Conservation (phyloP, 2,329 filamentous ascomycete species). For the Xylaria sp. region DNA sequence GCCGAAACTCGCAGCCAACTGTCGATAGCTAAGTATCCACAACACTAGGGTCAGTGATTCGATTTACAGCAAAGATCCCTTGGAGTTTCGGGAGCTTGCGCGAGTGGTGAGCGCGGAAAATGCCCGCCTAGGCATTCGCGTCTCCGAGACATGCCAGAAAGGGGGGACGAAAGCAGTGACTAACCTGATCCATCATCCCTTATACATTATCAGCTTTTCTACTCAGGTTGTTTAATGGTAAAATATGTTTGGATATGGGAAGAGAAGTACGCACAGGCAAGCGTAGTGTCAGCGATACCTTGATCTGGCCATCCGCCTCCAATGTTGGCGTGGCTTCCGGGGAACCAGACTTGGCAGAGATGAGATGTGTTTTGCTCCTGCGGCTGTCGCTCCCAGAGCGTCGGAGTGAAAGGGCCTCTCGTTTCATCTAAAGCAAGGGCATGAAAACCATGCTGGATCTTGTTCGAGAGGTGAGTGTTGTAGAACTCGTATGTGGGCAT, state of each 20-base stretch:
- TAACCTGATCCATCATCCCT: constrained; percentile 67
- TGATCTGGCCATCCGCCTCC: constrained; percentile 69
- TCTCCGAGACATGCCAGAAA: too few species aligned
- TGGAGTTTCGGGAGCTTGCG: too few species aligned
- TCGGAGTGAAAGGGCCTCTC: constrained; percentile 59
- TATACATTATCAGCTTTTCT: constrained; percentile 7
- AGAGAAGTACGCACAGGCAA: constrained; percentile 41
- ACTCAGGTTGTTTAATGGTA: too few species aligned
- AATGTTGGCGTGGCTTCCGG: constrained; percentile 72
- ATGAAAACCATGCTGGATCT: constrained; percentile 63
- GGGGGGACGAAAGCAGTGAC: too few species aligned
- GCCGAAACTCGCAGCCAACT: constrained; percentile 55
- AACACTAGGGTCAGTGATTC: too few species aligned
- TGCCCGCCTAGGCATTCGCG: too few species aligned
- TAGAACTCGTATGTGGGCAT: constrained; percentile 55
- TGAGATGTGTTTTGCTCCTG: constrained; percentile 48
- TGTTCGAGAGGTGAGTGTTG: constrained; percentile 58
- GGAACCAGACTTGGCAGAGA: constrained; percentile 67
- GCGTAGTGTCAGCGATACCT: constrained; percentile 46
- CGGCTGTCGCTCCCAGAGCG: constrained; percentile 57
- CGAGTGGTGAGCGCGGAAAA: too few species aligned
- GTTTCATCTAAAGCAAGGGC: constrained; percentile 64
- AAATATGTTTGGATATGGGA: not conserved
- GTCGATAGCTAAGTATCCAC: too few species aligned
- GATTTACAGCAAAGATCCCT: too few species aligned